Base-by-base conservation (phyloP, 2,329 filamentous ascomycete genomes). In the Penicillium brevicompactum region DNA sequence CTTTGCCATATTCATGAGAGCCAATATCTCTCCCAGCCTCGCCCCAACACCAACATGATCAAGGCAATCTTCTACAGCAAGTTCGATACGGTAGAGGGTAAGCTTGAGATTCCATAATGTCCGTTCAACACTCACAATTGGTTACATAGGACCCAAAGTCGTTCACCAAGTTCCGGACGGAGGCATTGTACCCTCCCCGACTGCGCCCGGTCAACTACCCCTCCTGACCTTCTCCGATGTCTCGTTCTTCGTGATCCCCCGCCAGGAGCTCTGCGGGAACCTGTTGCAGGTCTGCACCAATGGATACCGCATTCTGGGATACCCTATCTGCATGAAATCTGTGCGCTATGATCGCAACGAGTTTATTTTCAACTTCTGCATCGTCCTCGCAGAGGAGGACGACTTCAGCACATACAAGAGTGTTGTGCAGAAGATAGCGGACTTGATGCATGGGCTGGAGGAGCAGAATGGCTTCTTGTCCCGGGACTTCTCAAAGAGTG, bases 351-450 rank as follows among this genome's bases (percentile, higher is more conserved):
- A 89, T 68, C 88, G 94, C 55, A 96, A 96, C 75, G 91, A 96
- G 74, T 97, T 97, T 80, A 96, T 97, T 70, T 99, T 97, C 84
- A 97, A 97, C 74, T 96, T 97, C 70, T 92, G 91, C 56, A 80
- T 97, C 43, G 88, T 96, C 27, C 81, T 96, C 47, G 84, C 89
- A 48, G 83, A 86, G 53, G 79, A 83, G 32, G 79, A 82, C 13
- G 90, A 95, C 68, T 89, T 89, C 71, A 84, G 84, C 46, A 88
- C 87, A 32, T 96, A 91, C 72, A 91, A 92, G 73, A 87, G 87
- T 60, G 90, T 97, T 31, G 91, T 96, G 51, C 82, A 89, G 62
- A 90, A 96, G 66, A 81, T 97, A 48, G 94, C 93, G 2, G 83
- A 88, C 58, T 86, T 94, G 27, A 91, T 97, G 78, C 86, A 89